Percentiles rank a stretch among this genome's conserved stretches.
These are phyloP conservation scores for Rhizopogon roseolus DNA, from an alignment of 768 basidiomycete species.

Conservation along the genomic window DNA sequence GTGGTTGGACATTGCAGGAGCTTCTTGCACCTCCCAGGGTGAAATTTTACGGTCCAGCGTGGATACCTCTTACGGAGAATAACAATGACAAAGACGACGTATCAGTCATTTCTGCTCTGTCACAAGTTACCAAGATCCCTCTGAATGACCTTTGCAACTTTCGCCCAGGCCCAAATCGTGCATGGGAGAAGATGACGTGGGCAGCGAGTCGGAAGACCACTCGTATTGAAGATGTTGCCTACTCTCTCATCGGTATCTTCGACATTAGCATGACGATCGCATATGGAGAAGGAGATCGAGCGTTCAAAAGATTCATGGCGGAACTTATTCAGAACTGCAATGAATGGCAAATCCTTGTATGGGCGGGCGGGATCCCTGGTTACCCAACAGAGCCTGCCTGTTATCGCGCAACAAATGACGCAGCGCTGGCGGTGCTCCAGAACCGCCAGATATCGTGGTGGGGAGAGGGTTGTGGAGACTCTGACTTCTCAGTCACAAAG, in stretches of 20 bases:
- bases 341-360: slow-evolving; percentile 6
- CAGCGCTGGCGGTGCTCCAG: neutral
- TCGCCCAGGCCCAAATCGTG: neutral
- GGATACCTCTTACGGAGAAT: slow-evolving; percentile 2
- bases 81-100: neutral
- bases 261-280: slow-evolving; percentile 8
- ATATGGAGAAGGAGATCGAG: slow-evolving; percentile 13
- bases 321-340: slow-evolving; percentile 4
- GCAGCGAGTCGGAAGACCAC: slow-evolving; percentile 12
- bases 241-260: slow-evolving; percentile 12
- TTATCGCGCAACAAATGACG: neutral
- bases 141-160: neutral
- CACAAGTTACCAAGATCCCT: slow-evolving; percentile 1
- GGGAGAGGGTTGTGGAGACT: neutral
- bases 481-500: slow-evolving; percentile 1
- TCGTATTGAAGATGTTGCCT: slow-evolving; percentile 12
- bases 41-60: slow-evolving; percentile 7
- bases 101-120: neutral
- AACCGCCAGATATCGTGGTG: neutral
- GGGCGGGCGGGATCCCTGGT: neutral
- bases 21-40: slow-evolving; percentile 10
- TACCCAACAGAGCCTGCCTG: neutral
- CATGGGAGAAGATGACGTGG: slow-evolving; percentile 8
- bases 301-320: slow-evolving; percentile 9
- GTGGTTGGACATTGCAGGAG: slow-evolving; percentile 10